phyloP scores from a whole-genome alignment of 1,139 yeast species.

The Kodamaea sp. region DNA sequence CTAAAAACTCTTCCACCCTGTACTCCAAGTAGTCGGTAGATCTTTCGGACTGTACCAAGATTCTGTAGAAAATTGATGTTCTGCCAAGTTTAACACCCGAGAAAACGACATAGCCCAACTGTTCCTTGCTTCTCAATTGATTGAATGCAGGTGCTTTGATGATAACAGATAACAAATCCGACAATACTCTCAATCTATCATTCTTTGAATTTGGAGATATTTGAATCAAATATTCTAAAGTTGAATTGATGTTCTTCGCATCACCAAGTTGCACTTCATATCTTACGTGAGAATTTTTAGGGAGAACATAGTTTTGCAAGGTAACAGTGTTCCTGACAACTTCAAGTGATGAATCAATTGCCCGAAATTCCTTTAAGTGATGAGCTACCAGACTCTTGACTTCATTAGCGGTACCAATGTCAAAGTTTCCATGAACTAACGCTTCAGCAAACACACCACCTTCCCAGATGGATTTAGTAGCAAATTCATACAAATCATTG shows the following conservation, averaged over 20 bases:
- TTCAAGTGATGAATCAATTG: conserved; percentile 44
- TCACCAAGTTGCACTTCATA: conserved; percentile 61
- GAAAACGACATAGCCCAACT: conserved; percentile 86
- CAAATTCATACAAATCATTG: conserved; percentile 50
- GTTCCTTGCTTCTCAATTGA: conserved; percentile 89
- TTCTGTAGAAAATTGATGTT: conserved; percentile 73
- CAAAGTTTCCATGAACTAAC: conserved; percentile 78
- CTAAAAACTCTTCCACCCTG: conserved; percentile 71
- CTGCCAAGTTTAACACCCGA: conserved; percentile 70
- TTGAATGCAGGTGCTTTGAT: conserved; percentile 87
- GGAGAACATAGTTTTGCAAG: conserved; percentile 41
- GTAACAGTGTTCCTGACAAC: conserved; percentile 25
- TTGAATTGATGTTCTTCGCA: conserved; percentile 74
- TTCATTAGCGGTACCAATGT: conserved; percentile 50
- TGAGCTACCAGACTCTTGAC: conserved; percentile 24
- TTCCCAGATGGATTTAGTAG: conserved; percentile 40
- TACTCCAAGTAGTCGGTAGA: conserved; percentile 71
- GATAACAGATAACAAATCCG: conserved; percentile 70
- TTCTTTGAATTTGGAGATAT: conserved; percentile 47
- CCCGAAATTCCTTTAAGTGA: conserved; percentile 23
- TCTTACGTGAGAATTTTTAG: conserved; percentile 43
- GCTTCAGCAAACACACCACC: conserved; percentile 63
- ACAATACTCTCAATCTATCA: conserved; percentile 40
- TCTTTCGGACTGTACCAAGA: conserved; percentile 86
- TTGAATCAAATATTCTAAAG: conserved; percentile 78